These are phyloP conservation scores for Mycena capillaripes DNA, from an alignment of 768 basidiomycete genomes.

Conservation along the genomic window DNA sequence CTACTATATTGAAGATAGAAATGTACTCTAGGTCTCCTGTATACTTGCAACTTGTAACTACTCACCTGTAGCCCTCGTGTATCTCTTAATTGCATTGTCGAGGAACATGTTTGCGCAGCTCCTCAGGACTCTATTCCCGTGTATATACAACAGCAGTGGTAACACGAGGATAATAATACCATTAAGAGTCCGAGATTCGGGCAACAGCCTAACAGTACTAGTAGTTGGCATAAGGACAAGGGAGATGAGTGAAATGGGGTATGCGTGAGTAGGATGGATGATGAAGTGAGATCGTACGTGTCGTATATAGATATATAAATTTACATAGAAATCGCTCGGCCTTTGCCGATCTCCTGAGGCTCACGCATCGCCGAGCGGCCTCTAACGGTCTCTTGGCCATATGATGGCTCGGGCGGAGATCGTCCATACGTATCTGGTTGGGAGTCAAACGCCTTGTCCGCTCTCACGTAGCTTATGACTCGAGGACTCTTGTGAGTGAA, in stretches of 20 bases:
- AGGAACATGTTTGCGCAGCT: neutral
- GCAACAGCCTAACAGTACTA: neutral
- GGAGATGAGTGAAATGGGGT: conserved; percentile 21
- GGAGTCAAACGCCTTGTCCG: conserved; percentile 79
- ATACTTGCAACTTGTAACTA: neutral
- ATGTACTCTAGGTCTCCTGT: conserved; percentile 10
- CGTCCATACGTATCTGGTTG: conserved; percentile 65
- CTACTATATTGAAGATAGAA: conserved; percentile 28
- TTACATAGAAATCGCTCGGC: conserved; percentile 90
- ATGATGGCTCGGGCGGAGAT: conserved; percentile 38
- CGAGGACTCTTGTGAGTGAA: conserved; percentile 94
- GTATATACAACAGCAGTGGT: neutral
- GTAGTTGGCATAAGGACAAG: conserved; percentile 8
- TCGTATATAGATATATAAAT: conserved; percentile 25
- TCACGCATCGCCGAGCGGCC: conserved; percentile 77
- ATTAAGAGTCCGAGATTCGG: conserved; percentile 29
- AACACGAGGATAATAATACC: conserved; percentile 16
- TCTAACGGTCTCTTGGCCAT: conserved; percentile 61
- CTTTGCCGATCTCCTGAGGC: conserved; percentile 73
- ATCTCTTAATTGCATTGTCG: neutral
- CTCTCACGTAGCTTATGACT: conserved; percentile 80
- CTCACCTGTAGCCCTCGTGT: conserved; percentile 16
- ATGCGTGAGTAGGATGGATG: neutral
- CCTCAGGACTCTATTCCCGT: neutral
- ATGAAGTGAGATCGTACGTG: conserved; percentile 13